Percentiles rank a stretch among this genome's conserved stretches.
Conservation (phyloP, 2,329 filamentous ascomycete genomes). For the Pseudogymnoascus sp. region DNA sequence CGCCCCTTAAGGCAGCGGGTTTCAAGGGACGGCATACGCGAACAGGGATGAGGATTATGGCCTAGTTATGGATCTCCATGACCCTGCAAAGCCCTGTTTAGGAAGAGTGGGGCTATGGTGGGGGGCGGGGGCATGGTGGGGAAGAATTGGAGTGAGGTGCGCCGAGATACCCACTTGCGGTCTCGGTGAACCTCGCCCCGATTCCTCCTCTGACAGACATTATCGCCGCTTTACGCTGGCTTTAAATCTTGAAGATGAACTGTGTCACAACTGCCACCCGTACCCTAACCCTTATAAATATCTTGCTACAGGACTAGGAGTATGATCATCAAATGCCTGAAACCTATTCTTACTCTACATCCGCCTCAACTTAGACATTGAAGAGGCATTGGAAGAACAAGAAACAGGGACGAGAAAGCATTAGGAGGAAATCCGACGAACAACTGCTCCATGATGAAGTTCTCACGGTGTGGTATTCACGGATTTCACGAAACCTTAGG, state of each 20-base stretch:
- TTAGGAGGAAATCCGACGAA: conserved; percentile 17
- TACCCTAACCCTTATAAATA: neutral
- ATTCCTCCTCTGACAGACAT: neutral
- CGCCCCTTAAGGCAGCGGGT: neutral
- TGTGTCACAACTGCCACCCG: neutral
- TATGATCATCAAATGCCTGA: neutral
- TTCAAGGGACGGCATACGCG: neutral
- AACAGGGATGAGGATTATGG: neutral
- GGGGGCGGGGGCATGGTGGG: too few relatives aligned
- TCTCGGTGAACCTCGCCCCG: conserved; percentile 11
- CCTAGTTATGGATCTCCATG: neutral
- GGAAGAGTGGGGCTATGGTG: neutral
- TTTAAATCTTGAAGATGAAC: conserved; percentile 9
- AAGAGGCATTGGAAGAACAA: conserved; percentile 7
- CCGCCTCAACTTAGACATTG: neutral
- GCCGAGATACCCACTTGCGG: neutral
- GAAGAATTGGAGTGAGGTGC: neutral
- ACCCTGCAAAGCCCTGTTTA: neutral
- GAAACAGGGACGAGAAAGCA: conserved; percentile 20
- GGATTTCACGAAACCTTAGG: conserved; percentile 32
- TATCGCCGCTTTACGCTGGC: neutral
- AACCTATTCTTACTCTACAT: neutral
- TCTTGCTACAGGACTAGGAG: neutral
- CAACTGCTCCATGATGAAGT: conserved; percentile 18
- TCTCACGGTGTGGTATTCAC: conserved; percentile 31